A percentile compares a stretch with the other conserved stretches of the same genome.
phyloP scores from a whole-genome alignment of 148 eudicot genomes.

The Fallopia convolvulus region DNA sequence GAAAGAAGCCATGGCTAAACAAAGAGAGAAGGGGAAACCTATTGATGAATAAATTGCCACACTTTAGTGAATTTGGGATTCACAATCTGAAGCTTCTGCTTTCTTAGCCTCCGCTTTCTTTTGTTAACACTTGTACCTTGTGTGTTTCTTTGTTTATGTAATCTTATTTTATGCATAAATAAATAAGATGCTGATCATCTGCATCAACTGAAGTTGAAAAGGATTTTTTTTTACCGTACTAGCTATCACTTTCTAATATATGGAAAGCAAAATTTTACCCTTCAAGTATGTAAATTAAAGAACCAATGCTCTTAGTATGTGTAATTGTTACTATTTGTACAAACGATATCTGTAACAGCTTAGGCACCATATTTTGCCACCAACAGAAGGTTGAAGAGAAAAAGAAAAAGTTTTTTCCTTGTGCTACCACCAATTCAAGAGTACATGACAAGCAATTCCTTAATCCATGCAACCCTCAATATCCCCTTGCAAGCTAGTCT shows the following conservation, averaged over 20 bases:
- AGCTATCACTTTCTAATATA: too few relatives aligned
- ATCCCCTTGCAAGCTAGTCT: not conserved
- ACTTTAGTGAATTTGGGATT: not conserved
- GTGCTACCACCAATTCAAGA: not conserved
- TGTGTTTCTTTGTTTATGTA: not conserved
- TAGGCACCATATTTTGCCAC: not conserved
- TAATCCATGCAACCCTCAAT: not conserved
- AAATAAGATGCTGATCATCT: not conserved
- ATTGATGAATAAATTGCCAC: conserved; percentile 14
- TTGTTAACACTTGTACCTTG: not conserved
- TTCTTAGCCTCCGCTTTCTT: not conserved
- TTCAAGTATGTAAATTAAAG: not conserved
- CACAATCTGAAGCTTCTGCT: not conserved
- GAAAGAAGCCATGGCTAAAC: conserved; percentile 57
- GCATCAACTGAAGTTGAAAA: not conserved
- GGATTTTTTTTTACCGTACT: not conserved
- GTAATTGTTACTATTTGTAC: conserved; percentile 3
- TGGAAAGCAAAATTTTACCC: not conserved
- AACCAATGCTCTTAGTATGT: not conserved
- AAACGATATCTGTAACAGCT: conserved; percentile 4
- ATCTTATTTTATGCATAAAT: not conserved
- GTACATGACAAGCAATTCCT: not conserved
- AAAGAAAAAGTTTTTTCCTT: not conserved
- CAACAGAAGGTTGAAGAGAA: not conserved
- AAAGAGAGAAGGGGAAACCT: conserved; percentile 55